Conservation (phyloP, 1,284 basidiomycete species). For the Cutaneotrichosporon sp. region DNA sequence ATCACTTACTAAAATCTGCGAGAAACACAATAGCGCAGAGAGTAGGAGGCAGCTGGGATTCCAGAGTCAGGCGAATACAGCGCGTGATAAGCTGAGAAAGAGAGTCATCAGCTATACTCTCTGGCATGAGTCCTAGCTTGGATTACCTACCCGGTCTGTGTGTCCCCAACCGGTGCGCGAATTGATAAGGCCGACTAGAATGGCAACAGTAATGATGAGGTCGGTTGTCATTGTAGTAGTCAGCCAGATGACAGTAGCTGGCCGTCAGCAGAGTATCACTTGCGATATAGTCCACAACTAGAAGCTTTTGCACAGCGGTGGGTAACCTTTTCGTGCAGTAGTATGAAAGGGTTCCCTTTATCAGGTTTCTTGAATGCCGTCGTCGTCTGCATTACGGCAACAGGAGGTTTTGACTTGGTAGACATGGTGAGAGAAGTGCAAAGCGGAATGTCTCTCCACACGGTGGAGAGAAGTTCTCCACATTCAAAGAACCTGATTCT, state of each 20-base stretch:
- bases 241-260: neutral
- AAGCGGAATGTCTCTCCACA: too few relatives aligned
- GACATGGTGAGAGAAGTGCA: too few relatives aligned
- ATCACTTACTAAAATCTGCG: conserved; percentile 25
- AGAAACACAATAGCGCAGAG: conserved; percentile 25
- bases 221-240: conserved; percentile 22
- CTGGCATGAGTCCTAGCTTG: too few relatives aligned
- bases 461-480: too few relatives aligned
- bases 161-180: conserved; percentile 34
- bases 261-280: neutral
- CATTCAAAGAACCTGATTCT: too few relatives aligned
- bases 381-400: too few relatives aligned
- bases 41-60: conserved; percentile 33
- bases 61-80: conserved; percentile 32
- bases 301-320: too few relatives aligned
- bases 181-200: conserved; percentile 25
- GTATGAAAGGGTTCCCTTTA: too few relatives aligned
- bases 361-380: too few relatives aligned
- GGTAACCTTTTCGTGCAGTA: too few relatives aligned
- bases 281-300: neutral
- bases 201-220: conserved; percentile 27
- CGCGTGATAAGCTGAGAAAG: conserved; percentile 27
- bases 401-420: too few relatives aligned
- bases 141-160: conserved; percentile 26
- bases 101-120: neutral